phyloP scores from a whole-genome alignment of 2,329 filamentous ascomycete genomes.

The Aspergillus intermedius region DNA sequence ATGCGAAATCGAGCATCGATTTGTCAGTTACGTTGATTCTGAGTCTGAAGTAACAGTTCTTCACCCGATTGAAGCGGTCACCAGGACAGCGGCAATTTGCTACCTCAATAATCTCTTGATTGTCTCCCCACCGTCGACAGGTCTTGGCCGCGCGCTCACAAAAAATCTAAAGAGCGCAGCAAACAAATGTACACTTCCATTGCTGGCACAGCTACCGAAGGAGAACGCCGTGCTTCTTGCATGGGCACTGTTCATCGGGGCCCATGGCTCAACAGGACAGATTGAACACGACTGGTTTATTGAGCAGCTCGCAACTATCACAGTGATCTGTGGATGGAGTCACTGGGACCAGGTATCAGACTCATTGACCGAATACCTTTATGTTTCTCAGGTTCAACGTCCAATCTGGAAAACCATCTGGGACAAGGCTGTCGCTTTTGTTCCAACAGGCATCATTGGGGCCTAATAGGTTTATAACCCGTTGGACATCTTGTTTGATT shows the following conservation, averaged over 20 bases:
- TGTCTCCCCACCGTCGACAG: slow-evolving; percentile 27
- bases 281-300: slow-evolving; percentile 26
- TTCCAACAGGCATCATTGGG: slow-evolving; percentile 5
- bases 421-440: slow-evolving; percentile 21
- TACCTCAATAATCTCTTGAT: slow-evolving; percentile 28
- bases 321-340: slow-evolving; percentile 23
- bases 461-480: not conserved
- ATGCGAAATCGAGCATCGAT: slow-evolving; percentile 32
- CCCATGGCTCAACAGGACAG: slow-evolving; percentile 24
- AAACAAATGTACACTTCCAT: slow-evolving; percentile 11
- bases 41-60: slow-evolving; percentile 5
- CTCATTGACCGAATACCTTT: slow-evolving; percentile 24
- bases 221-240: slow-evolving; percentile 20
- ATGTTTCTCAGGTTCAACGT: slow-evolving; percentile 17
- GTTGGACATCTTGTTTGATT: not conserved
- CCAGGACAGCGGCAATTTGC: slow-evolving; percentile 25
- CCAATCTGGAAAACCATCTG: slow-evolving; percentile 24
- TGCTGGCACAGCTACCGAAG: slow-evolving; percentile 10
- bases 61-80: slow-evolving; percentile 24
- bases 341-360: slow-evolving; percentile 23
- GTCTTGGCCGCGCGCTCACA: slow-evolving; percentile 28
- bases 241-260: slow-evolving; percentile 30
- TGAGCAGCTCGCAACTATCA: slow-evolving; percentile 18
- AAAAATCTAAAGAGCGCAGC: slow-evolving; percentile 21
- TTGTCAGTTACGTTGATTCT: slow-evolving; percentile 31